Base-by-base conservation (phyloP, 768 basidiomycete genomes). In the Xerocomellus chrysenteron region DNA sequence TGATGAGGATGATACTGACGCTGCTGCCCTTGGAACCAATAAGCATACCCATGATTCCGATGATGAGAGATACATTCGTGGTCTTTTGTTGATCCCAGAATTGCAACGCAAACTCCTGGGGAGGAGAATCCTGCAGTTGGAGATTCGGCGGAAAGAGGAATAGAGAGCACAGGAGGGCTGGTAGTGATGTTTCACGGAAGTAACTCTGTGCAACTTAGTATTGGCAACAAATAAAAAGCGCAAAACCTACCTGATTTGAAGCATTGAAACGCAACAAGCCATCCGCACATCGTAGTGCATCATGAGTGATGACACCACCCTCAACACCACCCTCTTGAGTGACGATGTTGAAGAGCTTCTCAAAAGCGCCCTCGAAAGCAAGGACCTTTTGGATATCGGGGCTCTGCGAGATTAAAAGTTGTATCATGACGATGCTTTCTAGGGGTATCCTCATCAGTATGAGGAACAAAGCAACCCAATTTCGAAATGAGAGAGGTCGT, bases 311-410 rank as follows among this genome's bases (percentile, higher is more conserved):
- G 52, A 88, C 80, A 11, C 94, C 94, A 16, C 95, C 94, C 63
- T 98, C 95, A 24, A 94, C 79, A 0, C 97, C 97, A 21, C 94
- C 92, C 71, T 98, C 96, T 58, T 84, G 81, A 10, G 83, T 80
- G 58, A 98, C 82, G 47, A 91, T 94, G 53, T 86, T 86, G 75
- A 98, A 94, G 32, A 99, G 80, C 68, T 89, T 92, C 76, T 99
- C 97, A 65, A 99, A 98, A 2, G 91, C 92, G 19, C 97, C 94
- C 63, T 94, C 94, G 64, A 99, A 99, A 0, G 95, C 94, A 44
- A 98, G 84, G 32, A 98, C 86, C 73, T 98, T 98, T 68, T 98
- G 96, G 36, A 99, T 91, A 69, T 98, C 93, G 33, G 90, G 83
- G 63, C 90, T 98, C 63, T 94, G 89, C 0, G 85, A 84, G 37